Evolutionary conservation across 108 stramenopile species (phyloP).

Genomic region (Conticribra guillardii): DNA sequence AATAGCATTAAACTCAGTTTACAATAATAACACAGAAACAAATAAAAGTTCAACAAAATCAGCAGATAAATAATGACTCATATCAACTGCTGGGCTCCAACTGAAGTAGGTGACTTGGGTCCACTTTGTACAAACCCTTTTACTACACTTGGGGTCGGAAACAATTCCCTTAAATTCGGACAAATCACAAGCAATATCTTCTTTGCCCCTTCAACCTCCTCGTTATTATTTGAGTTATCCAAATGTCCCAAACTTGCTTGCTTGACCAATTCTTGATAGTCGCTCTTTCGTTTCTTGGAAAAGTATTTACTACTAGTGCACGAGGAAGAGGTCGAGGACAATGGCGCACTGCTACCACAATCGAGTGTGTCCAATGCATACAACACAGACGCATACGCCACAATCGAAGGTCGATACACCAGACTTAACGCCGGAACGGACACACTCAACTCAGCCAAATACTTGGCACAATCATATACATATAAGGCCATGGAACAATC

Average conservation of each 20-base stretch:
- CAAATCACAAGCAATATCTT: slow-evolving; percentile 40
- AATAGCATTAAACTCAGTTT: too few species aligned
- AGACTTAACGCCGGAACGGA: slow-evolving; percentile 62
- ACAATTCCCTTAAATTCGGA: slow-evolving; percentile 29
- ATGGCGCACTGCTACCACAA: too few species aligned
- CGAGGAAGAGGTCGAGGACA: too few species aligned
- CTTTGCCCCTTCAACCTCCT: slow-evolving; percentile 18
- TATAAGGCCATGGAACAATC: slow-evolving; percentile 6
- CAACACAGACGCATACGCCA: slow-evolving; percentile 75
- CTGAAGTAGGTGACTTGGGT: slow-evolving; percentile 31
- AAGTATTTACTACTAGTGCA: not conserved
- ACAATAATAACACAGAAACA: too few species aligned
- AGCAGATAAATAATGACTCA: too few species aligned
- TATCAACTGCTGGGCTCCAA: too few species aligned
- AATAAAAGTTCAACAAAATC: too few species aligned
- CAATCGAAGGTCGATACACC: slow-evolving; percentile 60
- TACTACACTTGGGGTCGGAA: not conserved
- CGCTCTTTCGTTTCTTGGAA: slow-evolving; percentile 1
- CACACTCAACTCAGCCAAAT: slow-evolving; percentile 77
- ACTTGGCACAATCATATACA: slow-evolving; percentile 53
- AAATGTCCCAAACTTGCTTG: slow-evolving; percentile 14
- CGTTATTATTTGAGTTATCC: slow-evolving; percentile 13
- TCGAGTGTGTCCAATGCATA: slow-evolving; percentile 65
- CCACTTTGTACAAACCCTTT: not conserved
- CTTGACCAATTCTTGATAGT: slow-evolving; percentile 17